A percentile compares a stretch with the other conserved stretches of the same genome.
These are phyloP conservation scores for Apiospora aurea DNA, from an alignment of 2,329 filamentous ascomycete genomes.

Conservation along the genomic window DNA sequence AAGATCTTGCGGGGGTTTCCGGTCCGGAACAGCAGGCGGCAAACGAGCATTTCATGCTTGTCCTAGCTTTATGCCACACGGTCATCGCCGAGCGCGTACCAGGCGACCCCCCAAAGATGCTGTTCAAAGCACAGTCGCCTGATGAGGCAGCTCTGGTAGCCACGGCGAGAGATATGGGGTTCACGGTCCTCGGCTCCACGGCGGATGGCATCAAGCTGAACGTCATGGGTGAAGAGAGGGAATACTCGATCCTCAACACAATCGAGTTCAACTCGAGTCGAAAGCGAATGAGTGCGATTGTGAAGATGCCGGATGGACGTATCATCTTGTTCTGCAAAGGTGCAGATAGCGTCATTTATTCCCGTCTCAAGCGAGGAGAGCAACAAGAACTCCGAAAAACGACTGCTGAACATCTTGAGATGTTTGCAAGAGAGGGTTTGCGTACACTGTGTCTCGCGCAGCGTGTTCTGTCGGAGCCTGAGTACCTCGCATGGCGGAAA, in stretches of 20 bases:
- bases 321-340: slow-evolving; percentile 97
- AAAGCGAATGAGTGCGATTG: slow-evolving; percentile 97
- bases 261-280: slow-evolving; percentile 97
- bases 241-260: slow-evolving; percentile 89
- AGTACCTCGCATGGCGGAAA: slow-evolving; percentile 85
- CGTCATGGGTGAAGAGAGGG: slow-evolving; percentile 82
- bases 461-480: slow-evolving; percentile 77
- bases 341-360: slow-evolving; percentile 96
- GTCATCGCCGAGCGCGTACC: slow-evolving; percentile 91
- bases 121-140: slow-evolving; percentile 96
- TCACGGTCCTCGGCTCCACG: slow-evolving; percentile 84
- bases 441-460: slow-evolving; percentile 94
- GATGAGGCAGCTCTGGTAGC: slow-evolving; percentile 95
- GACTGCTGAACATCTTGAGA: slow-evolving; percentile 93
- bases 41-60: slow-evolving; percentile 92
- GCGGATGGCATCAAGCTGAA: slow-evolving; percentile 86
- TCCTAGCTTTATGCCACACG: slow-evolving; percentile 93
- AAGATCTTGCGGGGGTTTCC: slow-evolving; percentile 80
- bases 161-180: slow-evolving; percentile 93
- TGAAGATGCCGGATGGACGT: slow-evolving; percentile 88
- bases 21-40: slow-evolving; percentile 78
- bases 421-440: slow-evolving; percentile 95
- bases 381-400: slow-evolving; percentile 82
- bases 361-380: slow-evolving; percentile 82
- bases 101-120: slow-evolving; percentile 88